A percentile compares a stretch with the other conserved stretches of the same genome.
These are phyloP conservation scores for Cercospora zeina DNA, from an alignment of 2,329 filamentous ascomycete species.

Conservation along the genomic window DNA sequence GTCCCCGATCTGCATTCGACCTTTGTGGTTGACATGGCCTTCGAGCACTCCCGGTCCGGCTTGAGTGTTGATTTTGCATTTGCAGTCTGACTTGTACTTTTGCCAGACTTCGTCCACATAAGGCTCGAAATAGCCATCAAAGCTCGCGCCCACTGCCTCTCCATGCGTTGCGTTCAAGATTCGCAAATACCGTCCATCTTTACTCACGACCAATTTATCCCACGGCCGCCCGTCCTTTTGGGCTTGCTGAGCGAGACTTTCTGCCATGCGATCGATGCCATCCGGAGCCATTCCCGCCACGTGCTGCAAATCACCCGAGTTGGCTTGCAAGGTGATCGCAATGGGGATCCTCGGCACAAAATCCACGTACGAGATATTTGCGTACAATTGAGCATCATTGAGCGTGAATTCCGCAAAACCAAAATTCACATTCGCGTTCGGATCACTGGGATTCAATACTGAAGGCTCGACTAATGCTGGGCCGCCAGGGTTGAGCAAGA, in stretches of 20 bases:
- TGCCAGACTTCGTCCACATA: conserved; percentile 57
- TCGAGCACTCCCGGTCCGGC: conserved; percentile 56
- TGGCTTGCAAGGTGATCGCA: conserved; percentile 42
- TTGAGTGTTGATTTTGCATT: conserved; percentile 64
- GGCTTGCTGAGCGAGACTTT: conserved; percentile 58
- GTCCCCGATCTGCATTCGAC: conserved; percentile 49
- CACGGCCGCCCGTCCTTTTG: conserved; percentile 60
- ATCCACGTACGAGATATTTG: conserved; percentile 47
- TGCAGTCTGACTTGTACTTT: conserved; percentile 50
- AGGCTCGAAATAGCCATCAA: conserved; percentile 55
- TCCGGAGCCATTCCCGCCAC: conserved; percentile 62
- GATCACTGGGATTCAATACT: conserved; percentile 45
- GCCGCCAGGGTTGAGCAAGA: conserved; percentile 42
- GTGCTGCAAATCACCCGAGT: conserved; percentile 43
- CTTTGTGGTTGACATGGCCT: conserved; percentile 49
- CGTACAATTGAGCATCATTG: conserved; percentile 51
- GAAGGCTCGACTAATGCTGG: conserved; percentile 42
- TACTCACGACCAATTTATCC: conserved; percentile 59
- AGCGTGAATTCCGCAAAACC: conserved; percentile 53
- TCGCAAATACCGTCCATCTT: conserved; percentile 44
- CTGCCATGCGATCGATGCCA: conserved; percentile 60
- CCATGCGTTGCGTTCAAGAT: conserved; percentile 52
- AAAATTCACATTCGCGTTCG: conserved; percentile 50
- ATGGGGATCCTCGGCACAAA: conserved; percentile 47
- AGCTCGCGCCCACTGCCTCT: conserved; percentile 51